Base-by-base conservation (phyloP, 1,139 yeast species). In the Hyphopichia buzzinii region DNA sequence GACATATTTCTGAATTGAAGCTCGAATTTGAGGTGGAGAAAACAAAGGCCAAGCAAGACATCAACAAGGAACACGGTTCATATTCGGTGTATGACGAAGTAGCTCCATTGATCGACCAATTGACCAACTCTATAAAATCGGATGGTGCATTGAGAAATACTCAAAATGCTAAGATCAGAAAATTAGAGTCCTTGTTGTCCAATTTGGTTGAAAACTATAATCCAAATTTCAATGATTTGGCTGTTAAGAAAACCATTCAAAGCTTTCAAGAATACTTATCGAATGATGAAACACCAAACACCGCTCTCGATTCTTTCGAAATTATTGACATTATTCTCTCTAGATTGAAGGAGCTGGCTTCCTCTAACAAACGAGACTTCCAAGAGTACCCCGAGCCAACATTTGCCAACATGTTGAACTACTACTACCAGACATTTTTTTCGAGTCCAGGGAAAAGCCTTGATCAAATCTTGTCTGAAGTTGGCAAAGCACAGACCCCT, bases 181-280 rank as follows among this genome's bases (percentile, higher is more conserved):
- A 51, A 3, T 54, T 81, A 36, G 82, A 79, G 45, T 36, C 40
- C 1, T 62, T 79, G 16, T 57, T 85, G 33, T 55, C 57, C 4
- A 57, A 60, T 6, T 61, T 85, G 62, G 63, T 74, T 17, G 55
- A 65, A 3, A 77, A 81, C 37, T 87, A 87, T 55, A 88, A 90
- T 53, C 96, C 95, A 26, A 89, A 89, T 55, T 88, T 86, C 64
- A 90, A 89, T 54, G 97, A 90, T 58, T 78, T 81, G 4, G 95
- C 90, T 0, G 97, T 90, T 14, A 87, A 87, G 53, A 74, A 67
- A 8, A 82, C 95, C 0, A 82, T 87, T 14, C 66, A 72, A 31
- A 57, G 71, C 0, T 89, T 70, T 60, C 82, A 79, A 40, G 76
- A 80, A 40, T 79, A 75, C 46, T 49, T 59, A 5, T 72, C 76